Evolutionary conservation across 345 rosid species (phyloP).

Genomic region (Xanthoceras sorbifolium): DNA sequence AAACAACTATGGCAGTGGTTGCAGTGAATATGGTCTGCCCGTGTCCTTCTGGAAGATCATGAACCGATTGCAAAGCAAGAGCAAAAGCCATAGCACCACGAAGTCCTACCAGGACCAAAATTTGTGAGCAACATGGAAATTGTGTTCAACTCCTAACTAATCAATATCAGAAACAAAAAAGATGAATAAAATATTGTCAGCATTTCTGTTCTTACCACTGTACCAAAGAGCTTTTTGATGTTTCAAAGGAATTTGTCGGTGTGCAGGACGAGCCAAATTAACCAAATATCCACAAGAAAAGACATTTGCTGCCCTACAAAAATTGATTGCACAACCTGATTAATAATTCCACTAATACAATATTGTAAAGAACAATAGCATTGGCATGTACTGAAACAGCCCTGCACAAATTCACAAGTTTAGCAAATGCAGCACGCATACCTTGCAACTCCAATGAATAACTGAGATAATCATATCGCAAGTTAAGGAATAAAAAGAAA

Average conservation of each 20-base stretch:
- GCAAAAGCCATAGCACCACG: slow-evolving; percentile 99
- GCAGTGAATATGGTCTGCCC: slow-evolving; percentile 98
- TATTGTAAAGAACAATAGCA: not conserved
- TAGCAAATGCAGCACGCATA: slow-evolving; percentile 31
- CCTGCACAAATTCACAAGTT: not conserved
- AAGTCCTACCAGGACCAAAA: slow-evolving; percentile 60
- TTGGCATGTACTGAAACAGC: slow-evolving; percentile 8
- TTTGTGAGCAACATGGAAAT: slow-evolving; percentile 16
- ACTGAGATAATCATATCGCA: slow-evolving; percentile 41
- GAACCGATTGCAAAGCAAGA: slow-evolving; percentile 96
- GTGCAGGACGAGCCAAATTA: slow-evolving; percentile 79
- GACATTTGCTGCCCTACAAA: slow-evolving; percentile 85
- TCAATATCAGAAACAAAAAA: not conserved
- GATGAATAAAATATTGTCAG: not conserved
- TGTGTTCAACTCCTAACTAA: not conserved
- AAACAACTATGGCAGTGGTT: slow-evolving; percentile 93
- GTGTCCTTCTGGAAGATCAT: slow-evolving; percentile 97
- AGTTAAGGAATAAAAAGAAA: slow-evolving; percentile 54
- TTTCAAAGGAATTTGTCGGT: slow-evolving; percentile 74
- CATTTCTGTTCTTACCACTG: slow-evolving; percentile 68
- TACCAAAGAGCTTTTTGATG: slow-evolving; percentile 99
- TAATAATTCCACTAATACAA: slow-evolving; percentile 29
- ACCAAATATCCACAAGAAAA: slow-evolving; percentile 94
- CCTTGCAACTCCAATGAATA: slow-evolving; percentile 91
- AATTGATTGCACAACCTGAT: slow-evolving; percentile 25